Percentiles rank a stretch among this genome's conserved stretches.
Conservation (phyloP, 78 protist species). For the Polysphondylium violaceum region DNA sequence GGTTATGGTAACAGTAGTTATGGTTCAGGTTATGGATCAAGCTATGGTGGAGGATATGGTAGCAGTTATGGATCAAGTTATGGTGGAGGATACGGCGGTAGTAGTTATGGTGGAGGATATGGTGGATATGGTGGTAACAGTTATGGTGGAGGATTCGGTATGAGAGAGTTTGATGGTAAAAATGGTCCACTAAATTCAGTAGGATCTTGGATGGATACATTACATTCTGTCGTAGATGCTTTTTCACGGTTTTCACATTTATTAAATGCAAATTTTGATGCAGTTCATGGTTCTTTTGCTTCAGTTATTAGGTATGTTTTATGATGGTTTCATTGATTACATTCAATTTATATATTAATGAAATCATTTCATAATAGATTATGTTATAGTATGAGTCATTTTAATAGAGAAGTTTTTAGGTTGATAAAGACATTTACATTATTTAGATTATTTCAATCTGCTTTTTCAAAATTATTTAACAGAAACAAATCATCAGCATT, state of each 20-base stretch:
- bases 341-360: neutral
- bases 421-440: constrained; percentile 63
- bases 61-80: constrained; percentile 7
- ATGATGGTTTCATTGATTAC: neutral
- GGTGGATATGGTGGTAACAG: constrained; percentile 25
- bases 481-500: constrained; percentile 4
- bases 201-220: constrained; percentile 9
- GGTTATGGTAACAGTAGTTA: constrained; percentile 9
- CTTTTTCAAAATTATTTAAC: constrained; percentile 18
- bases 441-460: constrained; percentile 65
- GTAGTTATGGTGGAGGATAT: constrained; percentile 43
- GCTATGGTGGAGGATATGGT: constrained; percentile 9
- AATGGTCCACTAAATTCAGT: neutral
- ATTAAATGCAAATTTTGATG: constrained; percentile 73
- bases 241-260: constrained; percentile 25
- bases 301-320: constrained; percentile 48
- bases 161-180: neutral
- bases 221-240: constrained; percentile 48
- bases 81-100: constrained; percentile 1
- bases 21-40: neutral
- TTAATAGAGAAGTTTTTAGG: constrained; percentile 39
- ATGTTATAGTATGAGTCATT: constrained; percentile 76
- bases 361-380: neutral
- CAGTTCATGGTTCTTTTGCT: constrained; percentile 69
- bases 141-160: constrained; percentile 48